Evolutionary conservation across 192 early-diverging fungal species (phyloP), one percentile per base, ranked within the genome.

Genomic region (Oehlia diaphana): DNA sequence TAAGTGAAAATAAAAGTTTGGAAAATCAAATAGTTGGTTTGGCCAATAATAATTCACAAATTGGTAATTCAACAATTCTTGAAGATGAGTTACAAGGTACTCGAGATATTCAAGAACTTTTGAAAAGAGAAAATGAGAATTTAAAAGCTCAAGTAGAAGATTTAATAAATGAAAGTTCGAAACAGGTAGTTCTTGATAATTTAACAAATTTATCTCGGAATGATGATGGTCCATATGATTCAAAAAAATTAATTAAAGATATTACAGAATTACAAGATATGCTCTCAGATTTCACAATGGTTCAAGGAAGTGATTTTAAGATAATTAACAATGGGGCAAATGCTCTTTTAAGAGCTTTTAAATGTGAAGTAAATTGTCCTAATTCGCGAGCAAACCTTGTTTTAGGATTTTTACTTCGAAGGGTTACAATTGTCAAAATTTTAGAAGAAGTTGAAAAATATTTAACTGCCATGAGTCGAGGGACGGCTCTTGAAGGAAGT

Each of bases 161-260:
- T 13, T 74, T 74, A 42, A 28, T 28, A 0, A 74, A 53, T 39
- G 50, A 63, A 23, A 62, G 33, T 35, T 66, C 50, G 26, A 42
- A 63, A 44, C 58, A 77, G 28, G 75, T 35, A 77, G 75, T 63
- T 4, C 35, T 44, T 39, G 58, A 39, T 28, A 65, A 77, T 28
- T 2, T 44, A 3, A 65, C 63, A 6, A 42, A 63, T 44, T 10
- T 66, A 31, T 19, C 39, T 13, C 49, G 19, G 33, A 65, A 42
- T 47, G 39, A 77, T 39, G 75, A 76, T 9, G 62, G 39, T 65
- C 75, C 63, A 39, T 21, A 76, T 44, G 66, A 77, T 39, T 16
- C 33, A 21, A 1, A 9, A 13, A 37, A 39, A 21, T 65, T 77
- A 31, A 26, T 14, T 8, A 2, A 4, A 13, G 75, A 64, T 49